Evolutionary conservation across 2,329 filamentous ascomycete species (phyloP), one percentile per base, ranked within the genome.

Genomic region (Basipetospora chlamydospora): DNA sequence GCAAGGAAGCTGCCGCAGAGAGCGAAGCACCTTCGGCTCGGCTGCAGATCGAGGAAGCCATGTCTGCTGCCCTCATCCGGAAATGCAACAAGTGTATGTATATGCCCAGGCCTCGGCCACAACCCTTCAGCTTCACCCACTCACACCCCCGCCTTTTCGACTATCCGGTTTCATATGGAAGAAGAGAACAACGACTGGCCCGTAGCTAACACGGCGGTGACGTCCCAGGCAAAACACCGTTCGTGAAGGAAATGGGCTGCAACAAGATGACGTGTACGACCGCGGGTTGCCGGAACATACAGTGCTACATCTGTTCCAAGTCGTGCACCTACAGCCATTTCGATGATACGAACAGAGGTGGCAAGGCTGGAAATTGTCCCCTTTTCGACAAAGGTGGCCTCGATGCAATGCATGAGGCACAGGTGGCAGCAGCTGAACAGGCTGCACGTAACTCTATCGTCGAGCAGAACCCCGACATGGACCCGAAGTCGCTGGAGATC

Each of bases 211-310:
- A 7, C 5, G 16, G 3, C 33, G 68, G 65, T 80, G n/a, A n/a
- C n/a, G n/a, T n/a, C n/a, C n/a, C 56, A 61, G 36, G 36, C 35
- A 23, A 66, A n/a, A 70, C 73, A n/a, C 73, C 77, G 0, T 90
- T 88, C 47, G 69, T 92, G 52, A 93, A 92, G 50, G 70, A 77
- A 25, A 53, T 61, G 22, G 85, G 85, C 3, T 93, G 85, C 59
- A 92, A 92, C 58, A 87, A 87, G 56, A 83, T 93, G 70, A 66
- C 54, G 0, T 93, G 85, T 52, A 61, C 70, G 0, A 66, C 67
- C n/a, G 35, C 49, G 28, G 56, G 57, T 2, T 77, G 72, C 41
- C 5, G 38, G 3, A 68, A 72, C 30, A 47, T 67, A 0, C 70
- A 75, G 43, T 80, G 77, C 49, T 85, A 86, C 46, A 64, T 84